Percentiles rank a stretch among this genome's conserved stretches.
Conservation (phyloP, 1,284 basidiomycete genomes). For the Papiliotrema flavescens region DNA sequence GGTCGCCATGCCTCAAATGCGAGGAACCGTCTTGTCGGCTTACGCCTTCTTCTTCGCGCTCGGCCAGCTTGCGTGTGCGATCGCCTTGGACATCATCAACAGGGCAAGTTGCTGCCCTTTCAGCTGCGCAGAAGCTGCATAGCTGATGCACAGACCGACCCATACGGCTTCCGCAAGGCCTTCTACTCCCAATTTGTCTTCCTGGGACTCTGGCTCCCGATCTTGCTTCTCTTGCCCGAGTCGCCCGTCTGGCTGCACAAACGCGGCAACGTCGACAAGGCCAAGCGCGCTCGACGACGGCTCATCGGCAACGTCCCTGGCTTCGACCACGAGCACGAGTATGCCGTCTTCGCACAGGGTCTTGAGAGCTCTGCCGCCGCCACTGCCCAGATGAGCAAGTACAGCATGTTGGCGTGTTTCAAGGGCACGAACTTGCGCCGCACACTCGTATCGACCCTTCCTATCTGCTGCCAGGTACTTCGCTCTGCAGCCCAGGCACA, state of each 20-base stretch:
- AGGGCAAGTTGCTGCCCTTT: too few relatives aligned
- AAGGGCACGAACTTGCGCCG: neutral
- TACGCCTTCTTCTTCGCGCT: conserved; percentile 18
- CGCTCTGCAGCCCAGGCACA: too few relatives aligned
- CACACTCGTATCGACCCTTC: neutral
- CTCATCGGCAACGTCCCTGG: conserved; percentile 23
- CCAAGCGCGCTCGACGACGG: conserved; percentile 9
- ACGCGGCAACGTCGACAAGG: conserved; percentile 14
- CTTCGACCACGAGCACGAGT: conserved; percentile 31
- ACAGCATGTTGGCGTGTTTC: conserved; percentile 4
- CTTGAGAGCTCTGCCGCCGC: neutral
- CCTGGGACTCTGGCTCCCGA: neutral
- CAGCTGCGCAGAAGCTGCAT: too few relatives aligned
- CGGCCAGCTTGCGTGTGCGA: conserved; percentile 16
- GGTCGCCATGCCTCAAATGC: conserved; percentile 9
- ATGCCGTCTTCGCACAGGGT: conserved; percentile 8
- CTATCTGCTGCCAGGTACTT: neutral
- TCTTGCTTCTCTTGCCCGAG: conserved; percentile 19
- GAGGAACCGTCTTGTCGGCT: conserved; percentile 8
- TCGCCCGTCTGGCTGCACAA: conserved; percentile 1
- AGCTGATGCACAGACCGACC: neutral
- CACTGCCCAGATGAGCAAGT: neutral
- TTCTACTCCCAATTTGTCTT: conserved; percentile 1
- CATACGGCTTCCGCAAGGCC: neutral
- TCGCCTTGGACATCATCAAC: conserved; percentile 14